Evolutionary conservation across 108 stramenopile species (phyloP).

Genomic region (Skeletonema tropicum): DNA sequence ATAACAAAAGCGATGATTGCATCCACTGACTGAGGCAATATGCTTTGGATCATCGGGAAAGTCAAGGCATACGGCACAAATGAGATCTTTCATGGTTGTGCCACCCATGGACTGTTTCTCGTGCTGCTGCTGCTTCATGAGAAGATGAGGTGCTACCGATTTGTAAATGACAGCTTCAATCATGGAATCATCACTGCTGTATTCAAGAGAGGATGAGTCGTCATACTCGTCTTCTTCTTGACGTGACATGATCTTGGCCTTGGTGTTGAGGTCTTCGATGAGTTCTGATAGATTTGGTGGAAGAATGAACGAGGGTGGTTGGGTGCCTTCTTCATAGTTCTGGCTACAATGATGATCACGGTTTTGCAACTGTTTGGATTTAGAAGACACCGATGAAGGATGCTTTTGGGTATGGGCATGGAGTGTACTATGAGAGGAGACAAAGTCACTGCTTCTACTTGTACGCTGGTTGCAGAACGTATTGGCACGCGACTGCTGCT

Average conservation of each 20-base stretch:
- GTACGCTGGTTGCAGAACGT: neutral
- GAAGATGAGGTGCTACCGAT: neutral
- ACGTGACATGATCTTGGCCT: neutral
- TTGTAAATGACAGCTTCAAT: conserved; percentile 4
- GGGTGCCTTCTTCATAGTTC: neutral
- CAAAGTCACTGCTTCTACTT: neutral
- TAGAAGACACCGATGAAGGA: neutral
- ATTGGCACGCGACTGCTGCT: neutral
- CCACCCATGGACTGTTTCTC: neutral
- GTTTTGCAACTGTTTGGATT: neutral
- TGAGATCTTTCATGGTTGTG: neutral
- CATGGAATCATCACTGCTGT: neutral
- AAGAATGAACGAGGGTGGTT: neutral
- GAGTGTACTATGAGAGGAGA: neutral
- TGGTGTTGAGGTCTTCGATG: neutral
- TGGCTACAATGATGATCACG: neutral
- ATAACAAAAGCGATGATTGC: conserved; percentile 12
- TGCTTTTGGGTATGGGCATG: neutral
- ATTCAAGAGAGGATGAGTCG: neutral
- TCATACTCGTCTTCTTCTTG: neutral
- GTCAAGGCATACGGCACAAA: neutral
- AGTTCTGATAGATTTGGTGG: neutral
- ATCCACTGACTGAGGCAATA: conserved; percentile 10
- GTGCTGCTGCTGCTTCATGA: neutral
- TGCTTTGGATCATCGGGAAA: neutral